Base-by-base conservation (phyloP, 129 eudicot species). In the Chrysanthemum lavandulifolium region DNA sequence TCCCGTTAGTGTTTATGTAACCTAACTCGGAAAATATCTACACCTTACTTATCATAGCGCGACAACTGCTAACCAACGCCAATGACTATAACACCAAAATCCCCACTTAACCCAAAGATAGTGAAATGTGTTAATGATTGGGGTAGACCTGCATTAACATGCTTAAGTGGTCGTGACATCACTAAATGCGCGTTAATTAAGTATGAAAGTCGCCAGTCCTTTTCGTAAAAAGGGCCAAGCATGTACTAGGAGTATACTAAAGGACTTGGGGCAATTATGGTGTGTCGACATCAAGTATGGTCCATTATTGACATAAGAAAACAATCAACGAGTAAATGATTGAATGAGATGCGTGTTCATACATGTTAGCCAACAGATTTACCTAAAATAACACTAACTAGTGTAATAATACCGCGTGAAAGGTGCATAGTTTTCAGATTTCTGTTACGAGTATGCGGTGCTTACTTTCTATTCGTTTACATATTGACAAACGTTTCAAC, bases 241-340 rank as follows among this genome's bases (percentile, higher is more conserved):
- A 51, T 63, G 71, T 63, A 31, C 43, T 33, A 12, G 18, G 11
- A 74, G 65, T 19, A 33, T 49, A 31, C 5, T n/a, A 3, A 40
- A 57, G 65, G 65, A 71, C 54, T 71, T 55, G 53, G 33, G 54
- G 65, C 13, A 69, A 69, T 16, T 3, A 31, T 10, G 6, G n/a
- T 3, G 51, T 54, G 65, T 36, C 50, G 2, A 31, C 55, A 55
- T 36, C 75, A 56, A 55, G 13, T 6, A 69, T 29, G 29, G 49
- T 27, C 1, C 55, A 40, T 40, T 18, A 36, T 36, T 53, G 55
- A 65, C 10, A 56, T 4, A 56, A 56, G 61, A 56, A 56, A n/a
- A 14, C 55, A 18, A 19, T 3, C 9, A 43, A 47, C 10, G 36
- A 13, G 15, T 16, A 66, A 69, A 71, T 36, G 16, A 70, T 36